Conservation (phyloP, 495 filamentous ascomycete genomes). For the Penicillium soppii region DNA sequence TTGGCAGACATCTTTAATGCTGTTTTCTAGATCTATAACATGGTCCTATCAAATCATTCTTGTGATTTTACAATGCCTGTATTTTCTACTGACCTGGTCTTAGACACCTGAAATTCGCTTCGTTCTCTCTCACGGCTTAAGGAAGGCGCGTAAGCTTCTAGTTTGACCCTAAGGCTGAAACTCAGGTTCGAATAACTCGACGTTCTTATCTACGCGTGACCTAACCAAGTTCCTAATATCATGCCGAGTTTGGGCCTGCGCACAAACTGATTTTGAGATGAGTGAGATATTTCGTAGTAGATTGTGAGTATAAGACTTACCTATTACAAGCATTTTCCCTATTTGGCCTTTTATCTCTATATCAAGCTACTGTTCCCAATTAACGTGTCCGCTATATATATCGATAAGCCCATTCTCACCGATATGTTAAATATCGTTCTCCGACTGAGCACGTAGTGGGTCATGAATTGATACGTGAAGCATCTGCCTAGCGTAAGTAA, state of each 20-base stretch:
- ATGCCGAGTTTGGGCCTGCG: conserved; percentile 3
- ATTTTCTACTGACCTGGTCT: too few relatives aligned
- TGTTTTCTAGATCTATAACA: too few relatives aligned
- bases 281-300: too few relatives aligned
- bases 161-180: conserved; percentile 27
- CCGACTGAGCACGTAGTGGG: neutral
- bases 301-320: conserved; percentile 8
- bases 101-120: too few relatives aligned
- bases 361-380: conserved; percentile 7
- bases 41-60: too few relatives aligned
- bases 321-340: conserved; percentile 27
- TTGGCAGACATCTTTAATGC: too few relatives aligned
- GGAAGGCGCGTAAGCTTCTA: neutral
- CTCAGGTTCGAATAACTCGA: conserved; percentile 12
- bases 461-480: conserved; percentile 13
- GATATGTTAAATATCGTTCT: conserved; percentile 1
- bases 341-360: conserved; percentile 5
- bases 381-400: conserved; percentile 1
- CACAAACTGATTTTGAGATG: neutral
- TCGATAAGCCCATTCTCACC: conserved; percentile 11
- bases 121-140: neutral
- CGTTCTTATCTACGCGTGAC: neutral
- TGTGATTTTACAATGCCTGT: too few relatives aligned
- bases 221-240: conserved; percentile 2
- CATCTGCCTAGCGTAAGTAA: conserved; percentile 6